These are phyloP conservation scores for Aeschynomene evenia DNA, from an alignment of 306 rosid genomes.

Conservation along the genomic window DNA sequence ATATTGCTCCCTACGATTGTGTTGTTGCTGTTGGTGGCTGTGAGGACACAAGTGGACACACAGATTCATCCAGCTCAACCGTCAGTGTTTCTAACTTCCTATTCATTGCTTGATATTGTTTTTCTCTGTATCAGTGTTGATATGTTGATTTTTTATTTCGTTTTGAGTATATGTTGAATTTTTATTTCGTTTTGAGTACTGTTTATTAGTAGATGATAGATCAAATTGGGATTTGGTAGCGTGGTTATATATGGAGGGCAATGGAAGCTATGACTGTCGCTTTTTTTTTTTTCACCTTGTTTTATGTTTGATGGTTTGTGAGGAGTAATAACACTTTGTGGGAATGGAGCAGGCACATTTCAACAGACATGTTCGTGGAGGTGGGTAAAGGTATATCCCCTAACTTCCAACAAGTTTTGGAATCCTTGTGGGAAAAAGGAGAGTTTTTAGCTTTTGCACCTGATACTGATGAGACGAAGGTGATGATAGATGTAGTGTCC, in stretches of 20 bases:
- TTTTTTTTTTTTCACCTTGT: neutral
- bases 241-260: neutral
- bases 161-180: neutral
- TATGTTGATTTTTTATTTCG: neutral
- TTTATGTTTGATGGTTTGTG: slow-evolving; percentile 23
- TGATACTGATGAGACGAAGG: slow-evolving; percentile 64
- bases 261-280: neutral
- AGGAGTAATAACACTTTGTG: slow-evolving; percentile 33
- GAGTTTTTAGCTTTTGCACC: slow-evolving; percentile 90
- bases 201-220: slow-evolving; percentile 3
- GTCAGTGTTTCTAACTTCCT: slow-evolving; percentile 65
- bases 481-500: slow-evolving; percentile 67
- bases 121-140: neutral
- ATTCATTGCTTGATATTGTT: slow-evolving; percentile 11
- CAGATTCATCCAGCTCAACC: slow-evolving; percentile 82
- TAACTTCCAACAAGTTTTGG: slow-evolving; percentile 66
- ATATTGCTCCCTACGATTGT: slow-evolving; percentile 92
- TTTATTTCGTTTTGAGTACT: slow-evolving; percentile 1
- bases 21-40: slow-evolving; percentile 72
- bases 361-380: slow-evolving; percentile 72
- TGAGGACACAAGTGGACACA: slow-evolving; percentile 83
- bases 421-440: slow-evolving; percentile 51
- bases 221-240: neutral
- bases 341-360: slow-evolving; percentile 69
- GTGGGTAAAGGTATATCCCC: slow-evolving; percentile 91